These are phyloP conservation scores for Euclidium syriacum DNA, from an alignment of 345 rosid species.

Conservation along the genomic window DNA sequence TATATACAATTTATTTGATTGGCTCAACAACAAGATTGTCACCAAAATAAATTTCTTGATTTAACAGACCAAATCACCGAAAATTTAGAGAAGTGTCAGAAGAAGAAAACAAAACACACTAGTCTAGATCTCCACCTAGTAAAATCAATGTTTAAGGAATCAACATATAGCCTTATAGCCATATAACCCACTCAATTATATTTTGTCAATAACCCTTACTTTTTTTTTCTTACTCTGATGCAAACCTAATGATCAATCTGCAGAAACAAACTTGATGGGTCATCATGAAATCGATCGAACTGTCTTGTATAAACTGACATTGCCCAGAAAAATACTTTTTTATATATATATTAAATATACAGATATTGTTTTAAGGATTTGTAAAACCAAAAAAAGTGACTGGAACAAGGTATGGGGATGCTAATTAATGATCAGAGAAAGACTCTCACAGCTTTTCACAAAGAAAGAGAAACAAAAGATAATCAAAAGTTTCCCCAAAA, in stretches of 20 bases:
- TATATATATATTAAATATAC: conserved; percentile 7
- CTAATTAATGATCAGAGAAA: conserved; percentile 24
- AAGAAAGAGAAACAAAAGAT: conserved; percentile 6
- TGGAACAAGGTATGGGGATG: conserved; percentile 19
- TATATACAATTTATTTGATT: conserved; percentile 18
- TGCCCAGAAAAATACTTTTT: too few relatives aligned
- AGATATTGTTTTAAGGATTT: conserved; percentile 11
- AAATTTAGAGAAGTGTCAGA: conserved; percentile 17
- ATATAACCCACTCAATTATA: background rate
- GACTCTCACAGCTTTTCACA: conserved; percentile 26
- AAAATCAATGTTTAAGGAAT: conserved; percentile 23
- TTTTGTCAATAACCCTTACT: conserved; percentile 11
- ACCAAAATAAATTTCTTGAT: background rate
- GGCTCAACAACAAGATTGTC: conserved; percentile 20
- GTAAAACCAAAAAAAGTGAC: conserved; percentile 13
- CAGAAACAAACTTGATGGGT: conserved; percentile 19
- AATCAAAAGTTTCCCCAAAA: conserved; percentile 2
- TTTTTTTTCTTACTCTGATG: conserved; percentile 2
- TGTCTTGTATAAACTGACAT: conserved; percentile 24
- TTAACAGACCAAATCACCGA: background rate
- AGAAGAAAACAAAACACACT: conserved; percentile 20
- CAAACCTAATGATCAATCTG: conserved; percentile 22
- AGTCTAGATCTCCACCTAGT: conserved; percentile 11
- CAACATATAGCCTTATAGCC: conserved; percentile 12
- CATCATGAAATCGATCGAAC: conserved; percentile 11